Evolutionary conservation across 2,329 filamentous ascomycete species (phyloP), one percentile per base, ranked within the genome.

Genomic region (Knufia fluminis): DNA sequence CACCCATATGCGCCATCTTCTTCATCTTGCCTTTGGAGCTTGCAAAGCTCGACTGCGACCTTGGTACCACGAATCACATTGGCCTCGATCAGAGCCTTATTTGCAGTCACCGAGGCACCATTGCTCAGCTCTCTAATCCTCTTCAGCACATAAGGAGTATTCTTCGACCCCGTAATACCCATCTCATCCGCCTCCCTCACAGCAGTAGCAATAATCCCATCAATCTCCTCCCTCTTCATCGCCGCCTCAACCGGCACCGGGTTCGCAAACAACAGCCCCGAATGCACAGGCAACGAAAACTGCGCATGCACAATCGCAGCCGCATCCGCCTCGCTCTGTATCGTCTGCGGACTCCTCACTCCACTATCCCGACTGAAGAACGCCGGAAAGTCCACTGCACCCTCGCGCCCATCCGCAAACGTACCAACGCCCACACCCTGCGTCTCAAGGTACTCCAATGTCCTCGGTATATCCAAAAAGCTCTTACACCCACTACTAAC

Each of bases 321-420:
- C 28, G 92, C 92, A 62, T 97, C 86, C 49, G 74, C 74, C 63
- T 94, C 87, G 56, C 83, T 77, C 47, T 80, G 69, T 36, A 96
- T 78, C 1, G 86, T 78, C 19, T 79, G 78, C 0, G 91, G 91
- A 62, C 88, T 94, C 65, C 74, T 80, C 46, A 85, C 70, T 10
- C 89, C 87, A 65, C 90, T 96, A 36, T 96, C 87, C 35, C 91
- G 75, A 0, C 86, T 86, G 78, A 86, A 98, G 66, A 98, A 98
- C 0, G 86, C 88, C 1, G 92, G 92, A 60, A 97, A 92, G 60
- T 94, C 85, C 35, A 96, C 77, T 19, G 56, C 52, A 4, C 76
- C 69, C 22, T 70, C 68, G 32, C 86, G 78, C 1, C 86, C 87
- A 66, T 94, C 87, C 20, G 88, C 83, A 70, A 97, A 98, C 2